Evolutionary conservation across 2,329 filamentous ascomycete genomes (phyloP), one percentile per base, ranked within the genome.

Genomic region (Sphaerulina musiva): DNA sequence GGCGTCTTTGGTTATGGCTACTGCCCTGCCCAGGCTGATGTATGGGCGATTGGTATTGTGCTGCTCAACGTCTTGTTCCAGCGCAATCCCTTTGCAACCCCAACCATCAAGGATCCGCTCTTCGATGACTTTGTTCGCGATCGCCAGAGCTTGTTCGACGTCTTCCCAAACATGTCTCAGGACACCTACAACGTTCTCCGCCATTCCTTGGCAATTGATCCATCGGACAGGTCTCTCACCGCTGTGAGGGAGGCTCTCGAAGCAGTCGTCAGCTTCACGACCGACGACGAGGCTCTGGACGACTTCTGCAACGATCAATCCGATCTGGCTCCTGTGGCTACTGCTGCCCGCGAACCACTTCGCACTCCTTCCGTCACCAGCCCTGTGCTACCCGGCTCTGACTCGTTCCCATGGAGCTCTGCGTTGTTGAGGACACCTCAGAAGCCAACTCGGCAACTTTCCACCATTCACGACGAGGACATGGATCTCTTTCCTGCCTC

Each of bases 111-210:
- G n/a, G 93, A 98, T 67, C 86, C 90, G 10, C 77, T 98, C 47
- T 98, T 95, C 74, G 79, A 90, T 59, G 93, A 98, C 72, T 98
- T 95, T 70, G 87, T 86, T 48, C 84, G 87, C 55, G 92, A 98
- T 74, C 90, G 90, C 71, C 91, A 97, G 73, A 95, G 88, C 40
- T 82, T 98, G 54, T 98, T 98, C 70, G 93, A 98, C 70, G 89
- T 97, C 66, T 98, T 98, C 72, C 91, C 93, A 39, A 91, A 88
- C 72, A 95, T 98, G 92, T 97, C 92, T 47, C 89, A 95, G 71
- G 93, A 98, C 72, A 96, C 93, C 0, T 98, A 88, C 67, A 90
- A 96, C 72, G 89, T 98, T 62, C 83, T 98, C 72, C 83, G 85
- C 49, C 82, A 95, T 73, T 95, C 89, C 71, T 82, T 98, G 81